Evolutionary conservation across 2,329 filamentous ascomycete genomes (phyloP), one percentile per base, ranked within the genome.

Genomic region (Cercospora janseana): DNA sequence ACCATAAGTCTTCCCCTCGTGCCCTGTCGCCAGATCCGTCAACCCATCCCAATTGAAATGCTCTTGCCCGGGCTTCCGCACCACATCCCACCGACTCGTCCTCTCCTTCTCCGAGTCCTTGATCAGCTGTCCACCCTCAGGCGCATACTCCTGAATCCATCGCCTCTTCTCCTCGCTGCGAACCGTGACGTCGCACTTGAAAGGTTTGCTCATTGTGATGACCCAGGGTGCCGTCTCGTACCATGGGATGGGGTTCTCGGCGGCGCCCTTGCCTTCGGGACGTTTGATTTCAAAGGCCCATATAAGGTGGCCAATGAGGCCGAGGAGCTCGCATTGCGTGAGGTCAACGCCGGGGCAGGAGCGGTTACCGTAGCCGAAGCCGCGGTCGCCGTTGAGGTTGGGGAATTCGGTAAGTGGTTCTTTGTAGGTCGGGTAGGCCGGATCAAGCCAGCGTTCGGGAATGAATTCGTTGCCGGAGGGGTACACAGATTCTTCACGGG

Each of bases 351-450:
- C 66, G n/a, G 63, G 63, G 52, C 66, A 68, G 42, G 56, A 59
- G 15, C 65, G 64, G 50, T 62, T 66, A 37, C 66, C 66, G 55
- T 67, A 67, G 46, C 66, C 66, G 50, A 67, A 67, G n/a, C 56
- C 59, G 24, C 52, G 58, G 55, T 66, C 60, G 52, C 60, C 61
- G 54, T 58, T 56, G 37, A 68, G 58, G 58, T 62, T 67, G 40
- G 66, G 65, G 57, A 64, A 66, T 43, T 68, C 63, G 50, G 60
- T 63, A 20, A 68, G 59, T 4, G 66, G 66, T 51, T 67, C 66
- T 47, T 67, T 64, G 61, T 64, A 68, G 43, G 66, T 66, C 15
- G 66, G 65, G 52, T 62, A 68, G 16, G 56, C 47, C 4, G 66
- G 61, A 27, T 66, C 59, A 46, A 68, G 58, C 59, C 60, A 68